Evolutionary conservation across 345 rosid genomes (phyloP), one percentile per base, ranked within the genome.

Genomic region (Durio zibethinus): DNA sequence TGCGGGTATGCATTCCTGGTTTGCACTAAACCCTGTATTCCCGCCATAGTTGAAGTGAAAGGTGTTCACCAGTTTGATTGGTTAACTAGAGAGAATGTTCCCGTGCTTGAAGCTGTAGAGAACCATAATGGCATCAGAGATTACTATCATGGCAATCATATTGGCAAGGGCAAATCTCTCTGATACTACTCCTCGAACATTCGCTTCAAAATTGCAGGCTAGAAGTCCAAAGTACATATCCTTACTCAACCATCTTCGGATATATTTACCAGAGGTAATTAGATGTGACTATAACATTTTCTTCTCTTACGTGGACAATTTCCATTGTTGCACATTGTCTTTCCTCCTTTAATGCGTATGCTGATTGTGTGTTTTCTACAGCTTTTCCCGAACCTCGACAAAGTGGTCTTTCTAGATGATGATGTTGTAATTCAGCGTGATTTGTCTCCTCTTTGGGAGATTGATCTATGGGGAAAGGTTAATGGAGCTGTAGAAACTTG

Each of bases 401-500:
- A 94, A 89, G 98, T 97, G 83, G 92, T 97, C 75, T 94, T 97
- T 83, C 78, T 97, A 83, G 99, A 97, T 79, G 99, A 97, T 75
- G 99, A 97, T 84, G 77, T 97, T 63, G 99, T 97, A 68, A 86
- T 97, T 79, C 99, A 97, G 85, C 89, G 86, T 72, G 98, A 97
- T 88, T 83, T 97, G 72, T 86, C 96, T 77, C 96, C 94, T 53
- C 97, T 97, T 59, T 97, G 97, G 97, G 96, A 97, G 74, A 74
- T 94, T 76, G 96, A 97, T 79, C 94, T 97, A 53, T 76, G 79
- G 60, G 99, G 98, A 76, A 94, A 92, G 86, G 97, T 94, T 75
- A 97, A 97, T 78, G 99, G 99, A 67, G 99, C 98, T 63, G 98
- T 97, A 77, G 98, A 97, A 88, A 97, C 99, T 38, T 97, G 99